Evolutionary conservation across 352 stramenopile species (phyloP), one percentile per base, ranked within the genome.

Genomic region (Thalassiosira hispida): DNA sequence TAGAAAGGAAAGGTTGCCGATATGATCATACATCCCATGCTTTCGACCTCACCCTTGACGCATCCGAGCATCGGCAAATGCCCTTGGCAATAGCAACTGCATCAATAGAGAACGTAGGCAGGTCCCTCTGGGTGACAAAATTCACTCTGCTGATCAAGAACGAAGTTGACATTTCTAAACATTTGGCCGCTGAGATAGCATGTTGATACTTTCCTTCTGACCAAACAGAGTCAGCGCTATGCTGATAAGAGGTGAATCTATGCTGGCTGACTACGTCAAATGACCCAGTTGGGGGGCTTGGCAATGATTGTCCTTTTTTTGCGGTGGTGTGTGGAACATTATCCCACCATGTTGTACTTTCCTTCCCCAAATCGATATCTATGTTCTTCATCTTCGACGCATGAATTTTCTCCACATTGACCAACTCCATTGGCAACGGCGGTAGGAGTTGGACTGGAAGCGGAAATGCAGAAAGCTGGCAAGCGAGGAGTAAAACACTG

Each of bases 1-100:
- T 35, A 52, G n/a, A 56, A 56, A 52, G 42, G 25, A 35, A 23
- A 44, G 23, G 23, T n/a, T n/a, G 20, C 14, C 3, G 5, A 18
- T 18, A 49, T 29, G 33, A 44, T 57, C 25, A 46, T 47, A 46
- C 25, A 18, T 29, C 16, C 40, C n/a, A 2, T 38, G 22, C 20
- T n/a, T 23, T 22, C 47, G 40, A 35, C 49, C 81, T 79, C 71
- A 85, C 77, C 70, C 81, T 72, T 25, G 84, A 76, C 20, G 77
- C 80, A 72, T 88, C 75, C 20, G 75, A 72, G 29, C 63, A 85
- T 56, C 77, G 71, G 33, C 78, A 84, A 38, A 90, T 29, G 57
- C 84, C 84, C 57, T 73, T 79, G 2, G 77, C 73, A 33, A 90
- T 61, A 6, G 71, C 63, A 56, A 74, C 62, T 29, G 79, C 57